Percentiles rank a stretch among this genome's conserved stretches.
Conservation (phyloP, 164 flowering plant genomes). For the Kingdonia uniflora region DNA sequence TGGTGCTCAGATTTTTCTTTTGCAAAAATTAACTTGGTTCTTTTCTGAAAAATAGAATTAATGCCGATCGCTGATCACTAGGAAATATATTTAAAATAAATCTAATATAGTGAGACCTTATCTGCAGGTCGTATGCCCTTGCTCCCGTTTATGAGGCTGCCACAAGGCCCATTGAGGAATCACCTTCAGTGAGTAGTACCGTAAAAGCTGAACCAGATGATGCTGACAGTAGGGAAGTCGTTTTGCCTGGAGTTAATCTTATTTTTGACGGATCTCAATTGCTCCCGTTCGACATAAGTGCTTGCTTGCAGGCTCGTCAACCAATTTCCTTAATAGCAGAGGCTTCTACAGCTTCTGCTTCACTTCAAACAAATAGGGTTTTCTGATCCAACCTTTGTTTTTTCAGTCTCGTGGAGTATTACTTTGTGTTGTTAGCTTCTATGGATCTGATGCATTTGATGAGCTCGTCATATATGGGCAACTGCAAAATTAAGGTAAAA, state of each 20-base stretch:
- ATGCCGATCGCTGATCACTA: no score
- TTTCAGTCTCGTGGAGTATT: background rate
- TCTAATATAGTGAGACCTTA: conserved; percentile 2
- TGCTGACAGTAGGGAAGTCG: conserved; percentile 58
- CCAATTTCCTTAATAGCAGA: conserved; percentile 81
- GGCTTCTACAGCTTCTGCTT: conserved; percentile 66
- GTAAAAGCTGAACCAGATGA: conserved; percentile 64
- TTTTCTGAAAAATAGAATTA: no score
- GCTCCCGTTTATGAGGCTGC: conserved; percentile 79
- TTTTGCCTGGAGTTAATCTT: conserved; percentile 82
- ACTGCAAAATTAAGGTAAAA: no score
- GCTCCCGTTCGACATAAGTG: conserved; percentile 83
- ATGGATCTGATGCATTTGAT: no score
- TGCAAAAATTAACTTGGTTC: no score
- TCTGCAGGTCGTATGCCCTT: conserved; percentile 76
- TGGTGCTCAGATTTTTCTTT: no score
- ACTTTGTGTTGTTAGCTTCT: no score
- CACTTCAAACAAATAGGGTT: conserved; percentile 32
- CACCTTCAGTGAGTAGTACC: conserved; percentile 19
- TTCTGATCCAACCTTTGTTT: background rate
- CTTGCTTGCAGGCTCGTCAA: conserved; percentile 95
- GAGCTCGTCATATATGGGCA: no score
- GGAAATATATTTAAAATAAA: no score
- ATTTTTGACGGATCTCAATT: conserved; percentile 81
- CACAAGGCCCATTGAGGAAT: conserved; percentile 57